Conservation (phyloP, 2,329 filamentous ascomycete genomes). For the Aspergillus flavus region DNA sequence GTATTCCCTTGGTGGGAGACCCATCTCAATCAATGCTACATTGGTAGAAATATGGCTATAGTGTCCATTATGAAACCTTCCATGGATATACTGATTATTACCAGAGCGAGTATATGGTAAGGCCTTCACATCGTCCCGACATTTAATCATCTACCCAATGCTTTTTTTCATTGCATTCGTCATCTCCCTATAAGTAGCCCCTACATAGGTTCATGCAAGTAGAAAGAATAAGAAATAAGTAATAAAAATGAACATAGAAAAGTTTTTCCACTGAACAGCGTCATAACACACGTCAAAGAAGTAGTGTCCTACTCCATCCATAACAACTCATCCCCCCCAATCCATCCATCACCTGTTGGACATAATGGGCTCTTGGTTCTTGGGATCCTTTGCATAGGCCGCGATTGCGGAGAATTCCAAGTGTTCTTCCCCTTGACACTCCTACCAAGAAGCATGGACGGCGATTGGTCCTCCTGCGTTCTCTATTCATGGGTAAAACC, state of each 20-base stretch:
- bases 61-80: neutral
- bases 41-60: too few relatives aligned
- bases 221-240: slow-evolving; percentile 26
- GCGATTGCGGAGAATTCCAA: slow-evolving; percentile 10
- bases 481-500: slow-evolving; percentile 36
- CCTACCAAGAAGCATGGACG: slow-evolving; percentile 18
- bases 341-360: slow-evolving; percentile 16
- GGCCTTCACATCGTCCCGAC: too few relatives aligned
- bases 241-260: slow-evolving; percentile 25
- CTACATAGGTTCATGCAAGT: slow-evolving; percentile 28
- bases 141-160: neutral
- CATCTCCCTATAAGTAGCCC: slow-evolving; percentile 21
- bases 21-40: too few relatives aligned
- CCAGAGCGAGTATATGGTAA: neutral
- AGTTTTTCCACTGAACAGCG: slow-evolving; percentile 32
- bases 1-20: too few relatives aligned
- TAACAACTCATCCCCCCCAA: slow-evolving; percentile 25
- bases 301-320: slow-evolving; percentile 31
- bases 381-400: slow-evolving; percentile 12
- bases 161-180: slow-evolving; percentile 21
- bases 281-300: slow-evolving; percentile 37
- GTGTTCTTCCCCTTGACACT: slow-evolving; percentile 11
- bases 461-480: slow-evolving; percentile 29
- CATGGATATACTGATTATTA: neutral
- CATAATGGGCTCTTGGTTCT: slow-evolving; percentile 11